Conservation (phyloP, 75 land plant species). For the Cupressus sempervirens region DNA sequence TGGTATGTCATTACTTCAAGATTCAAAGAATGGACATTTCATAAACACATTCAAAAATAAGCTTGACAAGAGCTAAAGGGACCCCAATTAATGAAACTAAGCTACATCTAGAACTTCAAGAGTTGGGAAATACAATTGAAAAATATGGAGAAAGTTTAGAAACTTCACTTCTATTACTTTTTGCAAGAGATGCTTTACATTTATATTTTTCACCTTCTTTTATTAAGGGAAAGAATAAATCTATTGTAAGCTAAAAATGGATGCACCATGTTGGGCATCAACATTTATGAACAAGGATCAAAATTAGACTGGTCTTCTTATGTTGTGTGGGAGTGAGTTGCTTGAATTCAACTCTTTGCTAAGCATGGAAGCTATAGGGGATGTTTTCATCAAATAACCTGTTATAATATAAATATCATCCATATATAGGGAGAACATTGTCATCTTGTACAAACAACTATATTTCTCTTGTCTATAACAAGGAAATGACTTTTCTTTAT, state of each 20-base stretch:
- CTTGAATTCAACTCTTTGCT: slow-evolving; percentile 70
- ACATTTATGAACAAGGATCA: slow-evolving; percentile 43
- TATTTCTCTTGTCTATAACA: slow-evolving; percentile 25
- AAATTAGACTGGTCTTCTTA: slow-evolving; percentile 32
- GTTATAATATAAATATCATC: slow-evolving; percentile 51
- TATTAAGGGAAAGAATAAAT: slow-evolving; percentile 33
- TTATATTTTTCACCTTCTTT: slow-evolving; percentile 39
- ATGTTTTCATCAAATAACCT: slow-evolving; percentile 39
- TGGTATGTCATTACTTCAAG: neutral
- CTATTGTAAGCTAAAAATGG: slow-evolving; percentile 46
- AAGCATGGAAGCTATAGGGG: slow-evolving; percentile 30
- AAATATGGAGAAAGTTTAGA: slow-evolving; percentile 8
- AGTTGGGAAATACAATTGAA: neutral
- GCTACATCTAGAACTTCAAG: slow-evolving; percentile 5
- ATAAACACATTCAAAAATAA: neutral
- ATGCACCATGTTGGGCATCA: slow-evolving; percentile 60
- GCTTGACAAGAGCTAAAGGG: neutral
- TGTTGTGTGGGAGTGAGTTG: slow-evolving; percentile 58
- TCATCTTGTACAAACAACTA: slow-evolving; percentile 36
- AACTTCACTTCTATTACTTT: slow-evolving; percentile 34
- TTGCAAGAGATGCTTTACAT: slow-evolving; percentile 37
- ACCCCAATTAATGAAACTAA: neutral
- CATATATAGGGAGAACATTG: slow-evolving; percentile 45
- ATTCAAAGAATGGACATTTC: neutral
- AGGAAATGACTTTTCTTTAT: slow-evolving; percentile 59